A percentile compares a stretch with the other conserved stretches of the same genome.
Conservation (phyloP, 2,329 filamentous ascomycete genomes). For the Cladorrhinum sp. region DNA sequence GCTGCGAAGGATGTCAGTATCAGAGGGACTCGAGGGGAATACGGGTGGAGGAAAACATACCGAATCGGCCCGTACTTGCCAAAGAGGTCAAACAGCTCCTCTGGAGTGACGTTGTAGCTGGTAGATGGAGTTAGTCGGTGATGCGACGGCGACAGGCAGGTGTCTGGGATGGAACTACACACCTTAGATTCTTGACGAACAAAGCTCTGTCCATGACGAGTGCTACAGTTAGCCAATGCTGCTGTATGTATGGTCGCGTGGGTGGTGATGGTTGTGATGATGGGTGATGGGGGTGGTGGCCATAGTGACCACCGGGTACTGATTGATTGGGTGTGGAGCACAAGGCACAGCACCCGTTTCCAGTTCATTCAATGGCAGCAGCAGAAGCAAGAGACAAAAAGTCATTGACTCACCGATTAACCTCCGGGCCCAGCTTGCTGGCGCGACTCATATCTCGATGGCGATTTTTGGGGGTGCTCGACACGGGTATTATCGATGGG, state of each 20-base stretch:
- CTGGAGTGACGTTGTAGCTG: conserved; percentile 97
- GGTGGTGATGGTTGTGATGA: not conserved
- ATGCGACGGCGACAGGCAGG: conserved; percentile 7
- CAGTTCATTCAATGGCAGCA: not conserved
- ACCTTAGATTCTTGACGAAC: conserved; percentile 99
- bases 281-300: conserved; percentile 8
- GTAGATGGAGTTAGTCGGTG: conserved; percentile 42
- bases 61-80: conserved; percentile 94
- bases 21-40: not conserved
- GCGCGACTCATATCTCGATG: conserved; percentile 89
- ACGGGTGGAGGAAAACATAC: conserved; percentile 53
- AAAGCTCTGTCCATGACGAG: conserved; percentile 68
- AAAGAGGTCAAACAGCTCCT: conserved; percentile 98
- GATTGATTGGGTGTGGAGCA: conserved; percentile 26
- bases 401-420: conserved; percentile 75
- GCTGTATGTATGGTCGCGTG: conserved; percentile 2
- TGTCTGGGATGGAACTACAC: conserved; percentile 45
- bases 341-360: conserved; percentile 5
- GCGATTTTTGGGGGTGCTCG: conserved; percentile 25
- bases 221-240: conserved; percentile 26
- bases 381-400: conserved; percentile 9
- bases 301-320: conserved; percentile 6
- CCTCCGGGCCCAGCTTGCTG: conserved; percentile 98
- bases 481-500: conserved; percentile 25
- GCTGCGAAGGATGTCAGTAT: conserved; percentile 46